Evolutionary conservation across 2,329 filamentous ascomycete species (phyloP), one percentile per base, ranked within the genome.

Genomic region (Microdochium nivale): DNA sequence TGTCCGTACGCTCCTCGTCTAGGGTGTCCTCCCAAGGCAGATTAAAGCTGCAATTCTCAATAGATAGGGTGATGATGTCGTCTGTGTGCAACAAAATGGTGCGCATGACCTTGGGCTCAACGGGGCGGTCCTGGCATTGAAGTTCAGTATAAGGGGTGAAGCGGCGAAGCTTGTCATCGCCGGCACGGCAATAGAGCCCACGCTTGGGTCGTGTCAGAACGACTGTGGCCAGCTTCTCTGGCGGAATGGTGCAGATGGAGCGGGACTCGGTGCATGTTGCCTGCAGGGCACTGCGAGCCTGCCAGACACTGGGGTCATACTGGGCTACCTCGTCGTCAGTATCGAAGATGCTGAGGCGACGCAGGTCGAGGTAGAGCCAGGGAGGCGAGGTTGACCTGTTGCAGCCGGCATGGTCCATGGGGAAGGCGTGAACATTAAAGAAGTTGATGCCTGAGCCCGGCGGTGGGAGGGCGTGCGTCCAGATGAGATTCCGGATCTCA

Each of bases 31-130:
- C 64, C 30, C 53, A 55, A 1, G 59, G 58, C 4, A 67, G 53
- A 49, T 64, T 66, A 55, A 66, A 65, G 56, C 64, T 65, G 54
- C 63, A 65, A 54, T 67, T 67, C 54, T 65, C 64, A 43, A 65
- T 47, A 1, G 61, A 63, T 5, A 67, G 57, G 43, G 53, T 53
- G 2, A 65, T 55, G 11, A 65, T 49, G 23, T 67, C 65, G 47
- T 62, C 56, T 1, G 56, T 30, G 48, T 59, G 57, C 2, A 65
- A 55, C 5, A 53, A 40, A 19, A 66, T 49, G 9, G 21, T 54
- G 11, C 64, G 62, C 21, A 30, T 52, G 19, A 60, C 60, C 0
- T 56, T 53, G 4, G 56, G 57, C 49, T 63, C 62, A 24, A 25
- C 40, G 7, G 25, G 46, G 21, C 19, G 27, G 10, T 35, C 16